These are phyloP conservation scores for Periconia sp. DNA, from an alignment of 2,329 filamentous ascomycete genomes.

Conservation along the genomic window DNA sequence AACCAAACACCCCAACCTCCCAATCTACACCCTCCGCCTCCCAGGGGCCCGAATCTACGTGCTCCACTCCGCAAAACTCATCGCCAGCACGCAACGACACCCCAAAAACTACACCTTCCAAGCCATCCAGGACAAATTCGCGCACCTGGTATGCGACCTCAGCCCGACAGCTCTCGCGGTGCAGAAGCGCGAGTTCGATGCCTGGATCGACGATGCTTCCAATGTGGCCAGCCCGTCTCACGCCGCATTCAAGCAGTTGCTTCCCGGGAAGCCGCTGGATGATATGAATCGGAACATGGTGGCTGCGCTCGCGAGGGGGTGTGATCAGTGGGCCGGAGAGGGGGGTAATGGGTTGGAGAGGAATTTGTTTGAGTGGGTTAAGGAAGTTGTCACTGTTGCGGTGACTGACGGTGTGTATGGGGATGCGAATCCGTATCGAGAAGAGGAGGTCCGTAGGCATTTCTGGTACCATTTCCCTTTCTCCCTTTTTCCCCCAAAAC, in stretches of 20 bases:
- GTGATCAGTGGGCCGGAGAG: neutral
- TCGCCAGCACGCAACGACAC: conserved; percentile 40
- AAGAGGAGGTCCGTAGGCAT: conserved; percentile 26
- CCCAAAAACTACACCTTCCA: conserved; percentile 39
- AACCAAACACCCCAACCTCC: conserved; percentile 8
- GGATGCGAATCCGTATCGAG: conserved; percentile 39
- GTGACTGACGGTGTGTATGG: conserved; percentile 43
- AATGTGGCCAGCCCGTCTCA: conserved; percentile 35
- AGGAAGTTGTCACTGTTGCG: conserved; percentile 30
- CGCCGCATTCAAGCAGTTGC: conserved; percentile 27
- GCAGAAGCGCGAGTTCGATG: conserved; percentile 22
- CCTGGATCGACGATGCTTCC: conserved; percentile 31
- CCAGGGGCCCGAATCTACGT: conserved; percentile 43
- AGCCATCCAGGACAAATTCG: conserved; percentile 40
- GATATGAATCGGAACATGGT: conserved; percentile 42
- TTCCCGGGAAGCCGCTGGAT: conserved; percentile 35
- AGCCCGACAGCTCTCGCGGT: conserved; percentile 32
- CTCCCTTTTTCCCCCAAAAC: too few relatives aligned
- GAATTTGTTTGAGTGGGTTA: conserved; percentile 20
- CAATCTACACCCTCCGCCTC: conserved; percentile 44
- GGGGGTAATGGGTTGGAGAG: neutral
- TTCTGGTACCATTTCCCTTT: conserved; percentile 31
- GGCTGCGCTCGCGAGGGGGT: conserved; percentile 5
- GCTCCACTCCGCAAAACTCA: conserved; percentile 36
- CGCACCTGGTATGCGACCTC: conserved; percentile 30